phyloP scores from a whole-genome alignment of 1,139 yeast species.

The Blastobotrys petasosporus region DNA sequence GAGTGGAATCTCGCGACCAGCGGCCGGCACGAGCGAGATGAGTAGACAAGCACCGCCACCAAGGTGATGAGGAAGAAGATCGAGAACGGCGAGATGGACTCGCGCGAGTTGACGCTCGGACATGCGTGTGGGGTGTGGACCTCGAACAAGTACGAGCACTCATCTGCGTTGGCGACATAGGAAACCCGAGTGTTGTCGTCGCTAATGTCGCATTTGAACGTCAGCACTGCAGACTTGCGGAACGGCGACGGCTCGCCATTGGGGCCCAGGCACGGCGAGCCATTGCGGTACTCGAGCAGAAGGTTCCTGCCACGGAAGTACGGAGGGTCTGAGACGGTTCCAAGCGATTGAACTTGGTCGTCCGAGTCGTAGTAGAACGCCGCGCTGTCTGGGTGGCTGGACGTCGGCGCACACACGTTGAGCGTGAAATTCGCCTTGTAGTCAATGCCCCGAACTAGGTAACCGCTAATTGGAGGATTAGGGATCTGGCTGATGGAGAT shows the following conservation, averaged over 20 bases:
- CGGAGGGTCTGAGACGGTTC: constrained; percentile 47
- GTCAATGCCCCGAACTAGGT: constrained; percentile 57
- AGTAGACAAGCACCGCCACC: constrained; percentile 35
- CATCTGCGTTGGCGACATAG: constrained; percentile 64
- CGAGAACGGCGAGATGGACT: constrained; percentile 27
- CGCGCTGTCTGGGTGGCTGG: constrained; percentile 31
- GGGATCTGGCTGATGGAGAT: not conserved
- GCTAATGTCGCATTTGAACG: constrained; percentile 66
- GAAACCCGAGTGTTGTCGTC: constrained; percentile 40
- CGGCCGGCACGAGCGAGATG: not conserved
- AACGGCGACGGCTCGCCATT: constrained; percentile 40
- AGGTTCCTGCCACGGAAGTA: constrained; percentile 65
- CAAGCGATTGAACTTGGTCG: constrained; percentile 55
- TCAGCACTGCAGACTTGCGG: constrained; percentile 58
- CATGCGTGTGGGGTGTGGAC: constrained; percentile 85
- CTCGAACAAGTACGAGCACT: constrained; percentile 81
- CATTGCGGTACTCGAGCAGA: constrained; percentile 63
- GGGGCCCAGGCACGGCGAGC: constrained; percentile 55
- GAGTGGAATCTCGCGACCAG: no score
- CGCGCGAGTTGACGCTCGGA: constrained; percentile 58
- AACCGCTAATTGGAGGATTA: not conserved
- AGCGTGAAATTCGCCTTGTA: constrained; percentile 69
- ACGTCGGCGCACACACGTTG: constrained; percentile 60
- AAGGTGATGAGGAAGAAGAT: constrained; percentile 28
- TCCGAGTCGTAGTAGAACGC: not conserved